Percentiles rank a stretch among this genome's conserved stretches.
Evolutionary conservation across 169 alveolate genomes (phyloP).

Genomic region (Plasmodium falciparum): DNA sequence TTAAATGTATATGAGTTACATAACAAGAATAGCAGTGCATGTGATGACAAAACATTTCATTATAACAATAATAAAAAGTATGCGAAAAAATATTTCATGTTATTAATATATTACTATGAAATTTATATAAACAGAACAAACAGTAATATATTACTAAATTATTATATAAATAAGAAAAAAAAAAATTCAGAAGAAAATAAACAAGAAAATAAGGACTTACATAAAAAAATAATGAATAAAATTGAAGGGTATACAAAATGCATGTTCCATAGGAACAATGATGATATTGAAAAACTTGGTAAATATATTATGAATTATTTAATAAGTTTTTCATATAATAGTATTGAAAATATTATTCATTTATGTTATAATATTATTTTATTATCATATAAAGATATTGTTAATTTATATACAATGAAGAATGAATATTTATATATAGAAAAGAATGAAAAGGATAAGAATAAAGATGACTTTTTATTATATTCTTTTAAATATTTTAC

Average conservation of each 20-base stretch:
- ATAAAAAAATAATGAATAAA: conserved; percentile 16
- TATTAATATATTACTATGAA: conserved; percentile 36
- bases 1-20: too few relatives aligned
- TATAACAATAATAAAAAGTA: conserved; percentile 23
- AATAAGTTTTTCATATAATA: conserved; percentile 36
- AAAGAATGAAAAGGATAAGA: background rate
- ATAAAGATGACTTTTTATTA: background rate
- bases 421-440: background rate
- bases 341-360: conserved; percentile 31
- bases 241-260: conserved; percentile 8
- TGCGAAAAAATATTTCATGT: conserved; percentile 25
- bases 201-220: background rate
- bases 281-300: background rate
- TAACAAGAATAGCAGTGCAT: too few relatives aligned
- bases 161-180: background rate
- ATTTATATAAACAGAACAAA: conserved; percentile 49
- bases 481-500: conserved; percentile 41
- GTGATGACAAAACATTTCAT: too few relatives aligned
- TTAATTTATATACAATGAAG: too few relatives aligned
- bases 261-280: background rate
- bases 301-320: conserved; percentile 18
- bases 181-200: background rate
- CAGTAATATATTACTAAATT: conserved; percentile 9
- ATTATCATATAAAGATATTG: conserved; percentile 1
- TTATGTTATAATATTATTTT: conserved; percentile 52